Evolutionary conservation across 2,329 filamentous ascomycete species (phyloP).

Genomic region (Colletotrichum tabaci): DNA sequence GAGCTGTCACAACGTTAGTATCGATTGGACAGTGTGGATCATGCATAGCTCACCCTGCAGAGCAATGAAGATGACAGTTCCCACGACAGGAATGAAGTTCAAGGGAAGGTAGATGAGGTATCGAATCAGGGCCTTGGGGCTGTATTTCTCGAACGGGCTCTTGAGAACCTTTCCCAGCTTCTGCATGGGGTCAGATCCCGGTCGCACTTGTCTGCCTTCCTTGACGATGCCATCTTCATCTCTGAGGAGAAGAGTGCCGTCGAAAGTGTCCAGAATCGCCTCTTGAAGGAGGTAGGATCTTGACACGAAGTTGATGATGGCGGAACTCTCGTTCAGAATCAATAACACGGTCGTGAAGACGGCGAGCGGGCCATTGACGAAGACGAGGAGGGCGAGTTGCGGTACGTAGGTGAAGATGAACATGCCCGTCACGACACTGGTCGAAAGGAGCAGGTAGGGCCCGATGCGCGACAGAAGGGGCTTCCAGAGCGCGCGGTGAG

Average conservation of each 20-base stretch:
- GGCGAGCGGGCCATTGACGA: slow-evolving; percentile 88
- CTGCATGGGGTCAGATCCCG: slow-evolving; percentile 69
- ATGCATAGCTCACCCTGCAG: slow-evolving; percentile 72
- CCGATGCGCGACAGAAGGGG: slow-evolving; percentile 69
- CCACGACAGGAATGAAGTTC: slow-evolving; percentile 93
- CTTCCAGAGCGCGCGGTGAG: slow-evolving; percentile 70
- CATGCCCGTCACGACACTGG: slow-evolving; percentile 83
- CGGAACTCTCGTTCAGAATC: slow-evolving; percentile 74
- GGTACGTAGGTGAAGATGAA: slow-evolving; percentile 90
- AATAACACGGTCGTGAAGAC: slow-evolving; percentile 81
- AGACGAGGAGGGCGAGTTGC: slow-evolving; percentile 84
- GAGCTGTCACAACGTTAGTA: slow-evolving; percentile 42
- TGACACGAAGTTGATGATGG: slow-evolving; percentile 70
- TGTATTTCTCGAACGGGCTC: slow-evolving; percentile 70
- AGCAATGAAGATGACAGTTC: slow-evolving; percentile 84
- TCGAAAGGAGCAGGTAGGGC: slow-evolving; percentile 78
- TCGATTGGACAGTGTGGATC: slow-evolving; percentile 36
- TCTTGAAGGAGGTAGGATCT: slow-evolving; percentile 85
- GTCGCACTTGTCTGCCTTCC: slow-evolving; percentile 80
- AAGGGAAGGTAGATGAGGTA: slow-evolving; percentile 90
- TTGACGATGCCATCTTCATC: slow-evolving; percentile 75
- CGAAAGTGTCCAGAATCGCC: slow-evolving; percentile 89
- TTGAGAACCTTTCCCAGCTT: slow-evolving; percentile 72
- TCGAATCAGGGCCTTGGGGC: slow-evolving; percentile 76
- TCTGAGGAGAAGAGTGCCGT: slow-evolving; percentile 74